Evolutionary conservation across 1,284 basidiomycete species (phyloP).

Genomic region (Malassezia arunalokei): DNA sequence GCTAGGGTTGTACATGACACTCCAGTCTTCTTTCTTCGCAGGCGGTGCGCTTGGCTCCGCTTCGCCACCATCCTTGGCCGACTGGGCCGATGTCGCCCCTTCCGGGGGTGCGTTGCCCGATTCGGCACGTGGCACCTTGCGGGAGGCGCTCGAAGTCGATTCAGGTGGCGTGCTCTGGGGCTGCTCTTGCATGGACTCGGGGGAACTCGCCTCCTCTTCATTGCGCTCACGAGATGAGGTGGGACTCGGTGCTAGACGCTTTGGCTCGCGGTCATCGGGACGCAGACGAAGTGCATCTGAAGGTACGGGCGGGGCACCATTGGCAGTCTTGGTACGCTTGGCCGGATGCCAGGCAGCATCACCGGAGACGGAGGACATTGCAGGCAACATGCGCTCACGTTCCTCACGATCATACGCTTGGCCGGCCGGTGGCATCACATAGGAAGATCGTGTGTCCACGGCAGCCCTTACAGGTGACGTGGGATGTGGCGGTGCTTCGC

Average conservation of each 20-base stretch:
- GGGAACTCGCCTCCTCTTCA: background rate
- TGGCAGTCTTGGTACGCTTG: slow-evolving; percentile 8
- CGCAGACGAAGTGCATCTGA: background rate
- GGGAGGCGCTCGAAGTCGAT: background rate
- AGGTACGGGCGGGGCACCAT: background rate
- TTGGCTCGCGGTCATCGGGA: slow-evolving; percentile 11
- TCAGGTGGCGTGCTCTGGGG: background rate
- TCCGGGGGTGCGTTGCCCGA: background rate
- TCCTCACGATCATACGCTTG: background rate
- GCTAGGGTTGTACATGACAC: slow-evolving; percentile 81
- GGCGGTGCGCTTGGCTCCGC: background rate
- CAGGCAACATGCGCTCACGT: background rate
- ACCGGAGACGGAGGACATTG: background rate
- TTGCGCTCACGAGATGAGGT: background rate
- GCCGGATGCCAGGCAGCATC: slow-evolving; percentile 1
- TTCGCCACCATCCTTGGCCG: background rate
- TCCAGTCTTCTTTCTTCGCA: slow-evolving; percentile 78
- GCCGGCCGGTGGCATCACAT: background rate
- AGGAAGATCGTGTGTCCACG: background rate
- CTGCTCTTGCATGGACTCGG: background rate
- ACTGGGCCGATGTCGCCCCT: background rate
- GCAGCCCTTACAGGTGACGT: background rate
- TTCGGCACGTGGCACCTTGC: background rate
- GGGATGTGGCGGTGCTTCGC: background rate
- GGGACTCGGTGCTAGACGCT: background rate